Evolutionary conservation across 441 rosid species (phyloP).

Genomic region (Geranium incanum): DNA sequence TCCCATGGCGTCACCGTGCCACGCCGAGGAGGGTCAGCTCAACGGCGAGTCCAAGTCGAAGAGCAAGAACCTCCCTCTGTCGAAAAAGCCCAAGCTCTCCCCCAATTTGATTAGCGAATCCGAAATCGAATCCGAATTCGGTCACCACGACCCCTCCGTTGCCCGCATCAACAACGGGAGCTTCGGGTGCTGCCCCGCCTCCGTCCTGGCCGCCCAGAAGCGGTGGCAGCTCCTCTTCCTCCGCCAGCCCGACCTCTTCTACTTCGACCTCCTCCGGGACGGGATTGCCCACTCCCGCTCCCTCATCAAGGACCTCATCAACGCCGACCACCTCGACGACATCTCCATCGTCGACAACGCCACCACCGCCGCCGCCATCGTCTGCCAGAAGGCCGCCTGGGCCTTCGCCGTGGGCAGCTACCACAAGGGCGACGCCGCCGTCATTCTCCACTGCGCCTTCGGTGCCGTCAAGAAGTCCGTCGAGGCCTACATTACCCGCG

Average conservation of each 20-base stretch:
- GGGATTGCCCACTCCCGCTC: slow-evolving; percentile 51
- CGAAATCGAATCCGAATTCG: slow-evolving; percentile 57
- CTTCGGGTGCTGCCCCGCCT: slow-evolving; percentile 73
- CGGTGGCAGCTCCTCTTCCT: slow-evolving; percentile 52
- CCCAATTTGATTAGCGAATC: slow-evolving; percentile 25
- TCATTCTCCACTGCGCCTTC: slow-evolving; percentile 83
- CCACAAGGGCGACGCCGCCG: slow-evolving; percentile 55
- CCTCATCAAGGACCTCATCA: slow-evolving; percentile 43
- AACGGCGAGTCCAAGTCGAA: too few species aligned
- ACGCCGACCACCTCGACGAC: slow-evolving; percentile 63
- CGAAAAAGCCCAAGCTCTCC: too few species aligned
- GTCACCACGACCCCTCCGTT: slow-evolving; percentile 57
- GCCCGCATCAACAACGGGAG: slow-evolving; percentile 87
- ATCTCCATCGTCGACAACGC: slow-evolving; percentile 86
- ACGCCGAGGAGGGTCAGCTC: too few species aligned
- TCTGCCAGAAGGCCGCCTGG: slow-evolving; percentile 65
- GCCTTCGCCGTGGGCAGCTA: slow-evolving; percentile 57
- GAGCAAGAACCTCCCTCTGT: too few species aligned
- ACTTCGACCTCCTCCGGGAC: slow-evolving; percentile 45
- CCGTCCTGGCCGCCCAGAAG: slow-evolving; percentile 55
- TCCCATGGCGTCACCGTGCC: too few species aligned
- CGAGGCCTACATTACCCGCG: slow-evolving; percentile 67
- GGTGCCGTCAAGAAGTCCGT: slow-evolving; percentile 84
- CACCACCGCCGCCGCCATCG: slow-evolving; percentile 83
- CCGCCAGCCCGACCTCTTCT: slow-evolving; percentile 70